Percentiles rank a stretch among this genome's conserved stretches.
These are phyloP conservation scores for Alternaria gaisen DNA, from an alignment of 2,329 filamentous ascomycete genomes.

Conservation along the genomic window DNA sequence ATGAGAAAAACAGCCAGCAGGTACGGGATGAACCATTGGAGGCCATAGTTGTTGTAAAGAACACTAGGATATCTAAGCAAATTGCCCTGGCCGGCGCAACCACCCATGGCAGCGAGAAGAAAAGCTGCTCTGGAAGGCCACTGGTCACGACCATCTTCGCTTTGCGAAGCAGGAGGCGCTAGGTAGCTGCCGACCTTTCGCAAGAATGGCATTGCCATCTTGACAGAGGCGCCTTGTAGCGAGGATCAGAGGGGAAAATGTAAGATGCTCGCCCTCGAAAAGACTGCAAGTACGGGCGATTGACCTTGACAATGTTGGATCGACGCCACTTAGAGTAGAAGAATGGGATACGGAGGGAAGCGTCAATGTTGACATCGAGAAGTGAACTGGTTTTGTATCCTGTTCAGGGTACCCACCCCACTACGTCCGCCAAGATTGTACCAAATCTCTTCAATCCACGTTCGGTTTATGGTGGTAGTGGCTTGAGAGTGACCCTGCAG, in stretches of 20 bases:
- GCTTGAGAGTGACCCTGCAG: conserved; percentile 7
- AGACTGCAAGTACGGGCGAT: background rate
- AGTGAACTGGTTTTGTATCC: conserved; percentile 27
- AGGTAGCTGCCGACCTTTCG: conserved; percentile 41
- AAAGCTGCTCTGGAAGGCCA: conserved; percentile 66
- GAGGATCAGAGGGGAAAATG: background rate
- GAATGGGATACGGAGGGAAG: background rate
- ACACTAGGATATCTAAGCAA: conserved; percentile 66
- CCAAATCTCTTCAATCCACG: conserved; percentile 6
- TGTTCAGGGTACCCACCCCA: conserved; percentile 12
- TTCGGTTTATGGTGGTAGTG: conserved; percentile 9
- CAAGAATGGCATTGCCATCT: conserved; percentile 28
- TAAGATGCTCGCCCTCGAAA: conserved; percentile 5
- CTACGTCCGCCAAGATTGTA: conserved; percentile 29
- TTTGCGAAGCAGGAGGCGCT: conserved; percentile 45
- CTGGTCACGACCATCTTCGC: conserved; percentile 59
- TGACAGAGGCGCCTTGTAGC: background rate
- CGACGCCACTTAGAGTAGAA: background rate
- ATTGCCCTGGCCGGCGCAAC: conserved; percentile 67
- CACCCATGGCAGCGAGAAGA: conserved; percentile 67
- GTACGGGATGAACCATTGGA: conserved; percentile 70
- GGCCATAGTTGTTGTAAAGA: conserved; percentile 67
- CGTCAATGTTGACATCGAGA: background rate
- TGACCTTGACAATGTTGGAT: background rate
- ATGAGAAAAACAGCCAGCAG: conserved; percentile 64